Base-by-base conservation (phyloP, 1,284 basidiomycete genomes). In the Rhodotorula sp. region DNA sequence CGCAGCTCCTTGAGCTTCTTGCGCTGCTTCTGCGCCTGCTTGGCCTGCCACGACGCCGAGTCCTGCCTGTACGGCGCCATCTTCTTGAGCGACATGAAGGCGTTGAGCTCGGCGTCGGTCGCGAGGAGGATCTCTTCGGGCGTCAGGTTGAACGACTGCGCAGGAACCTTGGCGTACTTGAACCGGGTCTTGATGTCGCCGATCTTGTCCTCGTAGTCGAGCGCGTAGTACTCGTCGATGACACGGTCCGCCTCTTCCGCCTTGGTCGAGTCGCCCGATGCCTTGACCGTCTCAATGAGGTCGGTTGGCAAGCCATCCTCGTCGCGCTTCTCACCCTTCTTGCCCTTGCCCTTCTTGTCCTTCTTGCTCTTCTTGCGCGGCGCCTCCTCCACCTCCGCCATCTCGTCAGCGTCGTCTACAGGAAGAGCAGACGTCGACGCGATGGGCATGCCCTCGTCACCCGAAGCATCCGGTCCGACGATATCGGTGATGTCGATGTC, bases 151-250 rank as follows among this genome's bases (percentile, higher is more conserved):
- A 86, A 96, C 47, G 81, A 81, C 67, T 89, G 84, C 0, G 88
- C 81, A 46, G 87, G 82, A 20, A 92, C 87, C 56, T 87, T 84
- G 11, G 87, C 84, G 79, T 99, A 99, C 79, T 91, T 89, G 87
- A 99, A 99, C 20, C 93, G 89, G 0, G 95, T 98, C 1, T 92
- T 89, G 75, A 93, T 82, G 79, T 89, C 92, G 10, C 89, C 94
- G 69, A 95, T 88, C 84, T 96, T 86, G 79, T 97, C 94, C 81
- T 98, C 97, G 83, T 97, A 96, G 75, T 97, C 94, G 26, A 98
- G 84, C 40, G 84, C 87, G 79, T 93, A 90, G 62, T 98, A 84
- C 78, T 94, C 90, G 71, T 94, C 90, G 87, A 97, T 90, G 75
- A 94, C 91, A 76, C 90, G 84, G 65, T 93, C 88, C 63, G 94